phyloP scores from a whole-genome alignment of 495 filamentous ascomycete species.

The Tuber calosporum region DNA sequence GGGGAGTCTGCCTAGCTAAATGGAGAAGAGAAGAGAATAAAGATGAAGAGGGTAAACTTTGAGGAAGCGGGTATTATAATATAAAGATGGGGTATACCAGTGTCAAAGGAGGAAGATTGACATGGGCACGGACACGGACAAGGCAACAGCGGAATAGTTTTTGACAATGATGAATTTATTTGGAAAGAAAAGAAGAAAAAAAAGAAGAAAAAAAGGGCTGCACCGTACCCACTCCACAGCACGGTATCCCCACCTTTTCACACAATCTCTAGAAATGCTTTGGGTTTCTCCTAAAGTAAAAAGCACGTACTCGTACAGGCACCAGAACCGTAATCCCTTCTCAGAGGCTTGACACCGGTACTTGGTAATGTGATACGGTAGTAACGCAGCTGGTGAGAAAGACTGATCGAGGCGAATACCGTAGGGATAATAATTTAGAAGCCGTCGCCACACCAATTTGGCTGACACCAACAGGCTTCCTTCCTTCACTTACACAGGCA shows the following conservation, averaged over 20 bases:
- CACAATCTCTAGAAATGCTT: background rate
- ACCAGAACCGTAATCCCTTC: background rate
- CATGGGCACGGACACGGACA: background rate
- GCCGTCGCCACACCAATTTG: background rate
- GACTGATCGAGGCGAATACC: background rate
- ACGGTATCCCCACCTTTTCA: background rate
- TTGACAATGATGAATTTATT: background rate
- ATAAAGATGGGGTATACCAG: background rate
- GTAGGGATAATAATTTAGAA: background rate
- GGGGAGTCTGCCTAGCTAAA: slow-evolving; percentile 3
- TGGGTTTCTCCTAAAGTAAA: background rate
- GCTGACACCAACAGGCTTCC: background rate
- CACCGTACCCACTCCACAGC: background rate
- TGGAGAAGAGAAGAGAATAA: background rate
- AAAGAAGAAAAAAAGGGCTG: background rate
- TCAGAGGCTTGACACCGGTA: background rate
- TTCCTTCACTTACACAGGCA: background rate
- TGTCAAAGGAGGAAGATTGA: background rate
- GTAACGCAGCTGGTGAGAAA: background rate
- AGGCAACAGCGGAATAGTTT: background rate
- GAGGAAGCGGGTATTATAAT: background rate
- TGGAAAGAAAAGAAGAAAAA: background rate
- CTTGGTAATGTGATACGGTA: background rate
- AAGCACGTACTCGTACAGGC: background rate
- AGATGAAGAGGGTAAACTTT: background rate